These are phyloP conservation scores for Pseudogymnoascus sp. DNA, from an alignment of 2,329 filamentous ascomycete species.

Conservation along the genomic window DNA sequence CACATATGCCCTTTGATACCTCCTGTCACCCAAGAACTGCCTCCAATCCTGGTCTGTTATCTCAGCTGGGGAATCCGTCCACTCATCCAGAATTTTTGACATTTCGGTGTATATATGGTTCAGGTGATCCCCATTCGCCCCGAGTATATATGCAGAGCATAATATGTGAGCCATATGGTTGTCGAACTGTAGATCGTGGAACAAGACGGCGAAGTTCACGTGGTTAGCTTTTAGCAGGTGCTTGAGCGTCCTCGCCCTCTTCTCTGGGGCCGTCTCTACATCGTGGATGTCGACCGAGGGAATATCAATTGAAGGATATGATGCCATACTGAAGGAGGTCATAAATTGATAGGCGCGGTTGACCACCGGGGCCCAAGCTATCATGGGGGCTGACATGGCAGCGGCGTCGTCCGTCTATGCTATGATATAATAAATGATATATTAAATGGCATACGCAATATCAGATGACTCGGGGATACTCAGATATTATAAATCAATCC, in stretches of 20 bases:
- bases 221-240: constrained; percentile 90
- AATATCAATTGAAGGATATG: constrained; percentile 42
- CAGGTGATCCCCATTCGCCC: constrained; percentile 64
- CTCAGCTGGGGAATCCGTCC: constrained; percentile 78
- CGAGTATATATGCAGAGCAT: constrained; percentile 77
- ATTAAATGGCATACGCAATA: not conserved
- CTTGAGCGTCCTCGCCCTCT: constrained; percentile 74
- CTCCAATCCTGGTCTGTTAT: constrained; percentile 79
- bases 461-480: not conserved
- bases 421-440: not conserved
- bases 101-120: constrained; percentile 75
- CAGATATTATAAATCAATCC: not conserved
- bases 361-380: constrained; percentile 37
- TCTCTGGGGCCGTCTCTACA: constrained; percentile 73
- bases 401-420: not conserved
- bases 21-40: constrained; percentile 69
- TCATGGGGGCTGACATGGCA: constrained; percentile 33
- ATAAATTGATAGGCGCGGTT: constrained; percentile 31
- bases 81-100: constrained; percentile 63
- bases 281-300: constrained; percentile 65
- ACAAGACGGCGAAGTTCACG: constrained; percentile 77
- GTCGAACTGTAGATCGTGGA: constrained; percentile 64
- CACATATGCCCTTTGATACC: constrained; percentile 81
- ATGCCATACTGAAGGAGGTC: constrained; percentile 22
- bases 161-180: constrained; percentile 82